phyloP scores from a whole-genome alignment of 306 rosid genomes.

The Malus orientalis region DNA sequence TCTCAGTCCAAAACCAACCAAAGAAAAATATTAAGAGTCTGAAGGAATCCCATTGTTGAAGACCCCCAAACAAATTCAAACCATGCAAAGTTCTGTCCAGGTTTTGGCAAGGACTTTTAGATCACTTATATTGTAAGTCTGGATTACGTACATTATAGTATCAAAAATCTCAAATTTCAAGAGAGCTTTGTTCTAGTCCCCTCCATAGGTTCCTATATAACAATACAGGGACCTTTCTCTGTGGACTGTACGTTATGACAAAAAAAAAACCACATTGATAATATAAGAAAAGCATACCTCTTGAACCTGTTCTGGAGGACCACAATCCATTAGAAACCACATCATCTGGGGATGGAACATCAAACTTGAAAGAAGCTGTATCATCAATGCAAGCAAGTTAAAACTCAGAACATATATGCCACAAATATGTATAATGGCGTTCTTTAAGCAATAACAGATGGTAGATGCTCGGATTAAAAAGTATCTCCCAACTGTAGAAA shows the following conservation, averaged over 20 bases:
- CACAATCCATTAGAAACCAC: slow-evolving; percentile 55
- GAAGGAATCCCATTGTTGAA: background rate
- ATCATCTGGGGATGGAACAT: slow-evolving; percentile 93
- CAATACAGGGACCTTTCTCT: background rate
- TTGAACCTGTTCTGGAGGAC: slow-evolving; percentile 61
- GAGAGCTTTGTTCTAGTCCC: background rate
- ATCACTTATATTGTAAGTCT: background rate
- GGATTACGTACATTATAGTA: background rate
- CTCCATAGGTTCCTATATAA: background rate
- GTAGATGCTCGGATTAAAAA: slow-evolving; percentile 1
- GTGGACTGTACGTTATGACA: background rate
- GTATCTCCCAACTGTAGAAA: slow-evolving; percentile 22
- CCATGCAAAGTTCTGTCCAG: background rate
- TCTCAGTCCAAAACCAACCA: background rate
- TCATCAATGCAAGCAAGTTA: slow-evolving; percentile 23
- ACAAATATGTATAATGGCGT: background rate
- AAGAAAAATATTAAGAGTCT: background rate
- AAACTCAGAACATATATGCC: slow-evolving; percentile 9
- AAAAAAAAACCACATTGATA: background rate
- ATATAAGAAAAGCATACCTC: slow-evolving; percentile 43
- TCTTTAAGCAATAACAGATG: slow-evolving; percentile 4
- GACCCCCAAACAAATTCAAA: slow-evolving; percentile 2
- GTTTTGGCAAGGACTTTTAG: background rate
- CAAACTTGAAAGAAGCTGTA: slow-evolving; percentile 84
- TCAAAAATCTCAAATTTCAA: background rate